Base-by-base conservation (phyloP, 2,329 filamentous ascomycete genomes). In the Verticillium dahliae region DNA sequence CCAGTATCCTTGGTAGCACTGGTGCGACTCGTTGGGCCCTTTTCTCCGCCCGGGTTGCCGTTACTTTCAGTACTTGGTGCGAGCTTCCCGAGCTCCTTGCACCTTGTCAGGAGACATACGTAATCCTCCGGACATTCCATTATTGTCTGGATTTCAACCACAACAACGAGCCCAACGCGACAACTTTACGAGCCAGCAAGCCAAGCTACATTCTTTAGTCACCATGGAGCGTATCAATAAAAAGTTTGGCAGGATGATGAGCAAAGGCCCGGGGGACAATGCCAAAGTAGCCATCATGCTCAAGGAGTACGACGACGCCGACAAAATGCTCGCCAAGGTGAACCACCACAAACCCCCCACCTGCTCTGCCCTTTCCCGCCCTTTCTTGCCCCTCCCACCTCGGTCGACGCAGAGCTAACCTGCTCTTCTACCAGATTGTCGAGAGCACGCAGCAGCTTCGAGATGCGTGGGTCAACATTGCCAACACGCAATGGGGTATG, bases 301-400 rank as follows among this genome's bases (percentile, higher is more conserved):
- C 61, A 88, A 85, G 68, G 91, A 95, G 70, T 95, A 92, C 71
- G 89, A 92, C 67, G 88, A 93, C 73, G 89, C 88, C 33, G 90
- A 95, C 73, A 85, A 84, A 67, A 83, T 93, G 71, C 81, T 95
- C 65, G 82, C 84, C 66, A 87, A 86, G 80, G 90, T 92, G 78
- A 62, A 77, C 69, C 22, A 27, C 34, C 13, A 14, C 54, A 62
- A 54, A 54, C 61, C 58, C 55, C 58, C 61, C 56, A 35, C 59
- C 50, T 35, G 56, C 35, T 58, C 59, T 59, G 65, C 61, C 58
- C 62, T 60, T 58, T 63, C 64, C 39, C 18, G 27, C 27, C 5
- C 27, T 31, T 31, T 31, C 5, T 5, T 31, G 27, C 27, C 27
- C 27, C 27, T 31, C 6, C n/a, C 3, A n/a, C 34, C 61, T 57